Evolutionary conservation across 179 eudicot genomes (phyloP), one percentile per base, ranked within the genome.

Genomic region (Silene coronaria): DNA sequence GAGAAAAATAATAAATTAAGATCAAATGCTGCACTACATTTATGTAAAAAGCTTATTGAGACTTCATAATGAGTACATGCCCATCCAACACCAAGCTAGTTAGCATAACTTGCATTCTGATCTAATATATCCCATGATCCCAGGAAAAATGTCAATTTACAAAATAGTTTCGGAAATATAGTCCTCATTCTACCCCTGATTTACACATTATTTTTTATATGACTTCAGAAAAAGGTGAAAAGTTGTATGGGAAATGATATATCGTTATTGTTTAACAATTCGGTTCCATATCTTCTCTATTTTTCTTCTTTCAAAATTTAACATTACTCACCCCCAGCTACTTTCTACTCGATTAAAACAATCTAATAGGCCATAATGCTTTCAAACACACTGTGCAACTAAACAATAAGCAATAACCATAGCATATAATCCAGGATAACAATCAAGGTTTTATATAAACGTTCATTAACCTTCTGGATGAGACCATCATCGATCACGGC

Each of bases 401-500:
- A 24, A 62, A 71, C 13, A 73, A 16, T 46, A 70, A 30, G 58
- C 2, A 21, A 67, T 21, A 24, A 28, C 21, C 42, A 70, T 24
- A 53, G 26, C 27, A 59, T 11, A 46, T 59, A 6, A 8, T 38
- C 59, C 55, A 72, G 68, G 66, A 22, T 58, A 67, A n/a, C 45
- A 23, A 59, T 10, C 10, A 68, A 21, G 45, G 10, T 19, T 13
- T 11, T 10, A 8, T 34, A 34, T 7, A 64, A 58, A 62, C 32
- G 66, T 73, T 53, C 17, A 24, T 62, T 46, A 14, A 95, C 99
- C 99, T 95, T 95, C 84, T 92, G 91, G 80, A 95, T 95, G 75
- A 95, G 83, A 53, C 97, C 99, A 45, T 95, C 99, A 78, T 95
- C 99, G 75, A 86, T 83, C 77, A 90, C 99, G 21, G 91, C 95